Base-by-base conservation (phyloP, 2,329 filamentous ascomycete species). In the Ophiostoma ulmi region DNA sequence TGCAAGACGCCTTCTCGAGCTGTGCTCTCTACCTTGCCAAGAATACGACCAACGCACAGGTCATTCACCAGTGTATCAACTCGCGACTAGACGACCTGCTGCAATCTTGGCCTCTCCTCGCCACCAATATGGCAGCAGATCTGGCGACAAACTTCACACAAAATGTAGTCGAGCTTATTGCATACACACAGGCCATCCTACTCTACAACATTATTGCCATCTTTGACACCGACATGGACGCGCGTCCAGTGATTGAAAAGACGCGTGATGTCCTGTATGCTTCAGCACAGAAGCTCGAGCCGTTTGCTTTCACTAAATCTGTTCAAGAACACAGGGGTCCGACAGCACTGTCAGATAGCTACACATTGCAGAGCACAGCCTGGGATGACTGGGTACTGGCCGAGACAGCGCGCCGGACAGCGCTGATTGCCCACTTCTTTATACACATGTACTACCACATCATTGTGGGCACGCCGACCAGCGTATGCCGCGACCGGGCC, bases 311-410 rank as follows among this genome's bases (percentile, higher is more conserved):
- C 22, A 31, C 3, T 4, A 4, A 31, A 31, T 31, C 31, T 31
- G 31, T 4, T 31, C 31, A 31, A 31, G 31, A 31, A 31, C 31
- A 31, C 31, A 31, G 31, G 31, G 2, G 31, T 3, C 3, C 20
- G n/a, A 26, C 52, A 17, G 52, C n/a, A 26, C 39, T 44, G n/a
- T n/a, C 52, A 22, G 7, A 58, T 22, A 58, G 22, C 39, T 31
- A 31, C 31, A 31, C 31, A 31, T 31, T 31, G 31, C 31, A 31
- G 31, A 44, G 39, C 13, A 73, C 78, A 0, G 84, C 84, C 64
- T 88, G 85, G 85, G 75, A 77, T 8, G 78, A 79, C 1, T 88
- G 84, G 83, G 77, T 85, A 2, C 78, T 86, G 26, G 80, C 85
- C 13, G 86, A 88, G 75, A 86, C 85, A 0, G 78, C 82, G 0